Evolutionary conservation across 305 asterid species (phyloP), one percentile per base, ranked within the genome.

Genomic region (Salvia sclarea): DNA sequence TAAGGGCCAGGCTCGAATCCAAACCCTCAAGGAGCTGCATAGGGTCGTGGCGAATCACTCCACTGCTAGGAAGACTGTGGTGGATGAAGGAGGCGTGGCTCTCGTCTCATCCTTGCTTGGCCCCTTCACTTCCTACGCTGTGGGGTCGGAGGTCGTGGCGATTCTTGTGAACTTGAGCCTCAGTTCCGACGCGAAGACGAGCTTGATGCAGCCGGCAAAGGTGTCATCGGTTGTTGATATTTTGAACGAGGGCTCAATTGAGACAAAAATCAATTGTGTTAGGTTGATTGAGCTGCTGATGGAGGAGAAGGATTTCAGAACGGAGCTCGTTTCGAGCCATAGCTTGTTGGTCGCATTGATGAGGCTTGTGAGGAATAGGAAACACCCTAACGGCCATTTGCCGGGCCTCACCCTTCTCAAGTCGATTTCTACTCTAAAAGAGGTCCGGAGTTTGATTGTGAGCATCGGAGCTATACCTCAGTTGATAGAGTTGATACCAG

Each of bases 71-170:
- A 84, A 81, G 59, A 76, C 87, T 0, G 78, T 84, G 14, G 85
- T 84, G 17, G 83, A 81, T 41, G 84, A 81, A 74, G 86, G 88
- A 8, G 94, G 94, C n/a, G 75, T 84, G 7, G 54, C 59, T 0
- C 78, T 77, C 24, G 77, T 84, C 16, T 82, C 82, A 4, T 81
- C 94, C 41, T 61, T 87, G 1, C 84, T 87, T 1, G 90, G 94
- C 14, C 90, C 90, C 0, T 82, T 84, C 44, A 86, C 93, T 33
- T 84, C 90, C 5, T 83, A 86, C 50, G 73, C 85, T 6, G 94
- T 87, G 2, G 90, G 94, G 28, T 84, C 83, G 6, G 86, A 84
- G 45, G 85, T 82, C 30, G 56, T 81, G 11, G 79, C 88, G 0
- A 79, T 84, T 74, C 87, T 87, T 35, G 90, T 79, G 57, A 81